Percentiles rank a stretch among this genome's conserved stretches.
These are phyloP conservation scores for Protea cynaroides DNA, from an alignment of 164 flowering plant genomes.

Conservation along the genomic window DNA sequence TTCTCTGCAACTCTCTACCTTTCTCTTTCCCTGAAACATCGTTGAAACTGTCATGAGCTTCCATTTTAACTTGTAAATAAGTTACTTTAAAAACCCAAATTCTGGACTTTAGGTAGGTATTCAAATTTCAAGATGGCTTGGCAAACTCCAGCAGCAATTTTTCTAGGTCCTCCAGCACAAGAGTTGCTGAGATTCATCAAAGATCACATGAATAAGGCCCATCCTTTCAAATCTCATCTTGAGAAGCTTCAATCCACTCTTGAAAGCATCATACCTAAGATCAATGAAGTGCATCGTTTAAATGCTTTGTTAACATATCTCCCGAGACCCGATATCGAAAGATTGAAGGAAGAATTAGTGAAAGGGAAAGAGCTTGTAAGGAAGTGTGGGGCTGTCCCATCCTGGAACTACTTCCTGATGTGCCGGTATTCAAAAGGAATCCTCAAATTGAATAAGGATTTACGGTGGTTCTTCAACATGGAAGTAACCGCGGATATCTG, in stretches of 20 bases:
- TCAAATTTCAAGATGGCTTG: not conserved
- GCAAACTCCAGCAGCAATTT: not conserved
- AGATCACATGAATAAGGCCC: not conserved
- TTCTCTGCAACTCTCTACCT: too few relatives aligned
- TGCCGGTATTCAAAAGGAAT: conserved; percentile 2
- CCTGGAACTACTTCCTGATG: not conserved
- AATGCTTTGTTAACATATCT: conserved; percentile 1
- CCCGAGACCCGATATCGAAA: conserved; percentile 1
- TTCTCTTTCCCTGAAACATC: too few relatives aligned
- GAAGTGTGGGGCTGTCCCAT: conserved; percentile 3
- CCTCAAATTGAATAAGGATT: not conserved
- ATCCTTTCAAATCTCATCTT: conserved; percentile 1
- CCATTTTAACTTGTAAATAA: too few relatives aligned
- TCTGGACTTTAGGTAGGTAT: too few relatives aligned
- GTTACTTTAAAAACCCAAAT: too few relatives aligned
- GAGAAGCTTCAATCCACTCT: not conserved
- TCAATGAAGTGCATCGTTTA: conserved; percentile 1
- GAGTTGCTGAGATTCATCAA: conserved; percentile 1
- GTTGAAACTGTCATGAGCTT: too few relatives aligned
- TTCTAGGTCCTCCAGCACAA: conserved; percentile 1
- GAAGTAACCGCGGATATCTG: not conserved
- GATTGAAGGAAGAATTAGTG: not conserved
- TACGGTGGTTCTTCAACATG: conserved; percentile 4
- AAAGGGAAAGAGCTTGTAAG: conserved; percentile 2
- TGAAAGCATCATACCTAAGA: not conserved